Evolutionary conservation across 1,284 basidiomycete genomes (phyloP), one percentile per base, ranked within the genome.

Genomic region (Peniophora sp.): DNA sequence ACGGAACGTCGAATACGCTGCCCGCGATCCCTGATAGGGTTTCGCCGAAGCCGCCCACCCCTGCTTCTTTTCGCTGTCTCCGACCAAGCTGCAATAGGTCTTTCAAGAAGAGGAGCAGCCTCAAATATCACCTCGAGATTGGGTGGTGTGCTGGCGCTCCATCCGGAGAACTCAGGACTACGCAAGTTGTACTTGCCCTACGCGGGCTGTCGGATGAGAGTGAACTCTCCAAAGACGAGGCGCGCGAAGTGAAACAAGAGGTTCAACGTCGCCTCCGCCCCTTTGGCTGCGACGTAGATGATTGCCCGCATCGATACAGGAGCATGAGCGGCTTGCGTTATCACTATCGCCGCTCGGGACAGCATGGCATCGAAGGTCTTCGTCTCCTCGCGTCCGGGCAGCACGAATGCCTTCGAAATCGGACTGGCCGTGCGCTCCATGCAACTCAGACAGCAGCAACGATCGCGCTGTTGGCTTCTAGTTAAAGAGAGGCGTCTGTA

Each of bases 11-110:
- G 10, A 68, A 68, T 35, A 64, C 74, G 3, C 70, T 69, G 55
- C 72, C 76, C 2, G 76, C 76, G 12, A 69, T 77, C 49, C 71
- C 78, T 15, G 70, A 74, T 5, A 71, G 81, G 23, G 66, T 78
- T 0, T 68, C 76, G 1, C 77, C 77, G n/a, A n/a, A n/a, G 11
- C 65, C 81, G 15, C 68, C 83, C 24, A 66, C 71, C 47, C 85
- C 78, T 57, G 97, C 97, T 68, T 96, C 96, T 0, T 99, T 96
- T 84, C 82, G 88, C 56, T 99, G 96, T 73, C 93, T 92, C 14
- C 96, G 96, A 60, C 87, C 91, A 0, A 96, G 97, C 51, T 99
- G 96, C 75, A 95, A 94, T 74, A 99, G 99, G 78, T 85, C 85
- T 43, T 99, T 99, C 79, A 97, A 98, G 76, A 96, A 98, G 71